Evolutionary conservation across 306 rosid genomes (phyloP).

Genomic region (Cucumis cinereus): DNA sequence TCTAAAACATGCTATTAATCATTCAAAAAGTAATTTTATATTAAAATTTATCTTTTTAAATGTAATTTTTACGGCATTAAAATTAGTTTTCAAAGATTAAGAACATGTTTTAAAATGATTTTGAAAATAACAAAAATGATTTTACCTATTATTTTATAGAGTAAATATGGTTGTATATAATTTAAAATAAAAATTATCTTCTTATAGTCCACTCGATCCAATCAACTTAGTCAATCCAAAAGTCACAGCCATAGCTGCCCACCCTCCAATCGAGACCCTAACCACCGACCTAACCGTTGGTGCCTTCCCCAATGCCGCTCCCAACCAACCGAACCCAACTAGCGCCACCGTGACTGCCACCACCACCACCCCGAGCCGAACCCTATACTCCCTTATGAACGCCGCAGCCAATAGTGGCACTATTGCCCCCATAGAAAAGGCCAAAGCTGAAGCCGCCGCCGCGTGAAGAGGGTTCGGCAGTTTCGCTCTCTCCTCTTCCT

Average conservation of each 20-base stretch:
- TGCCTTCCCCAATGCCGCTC: conserved; percentile 57
- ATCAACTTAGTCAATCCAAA: conserved; percentile 75
- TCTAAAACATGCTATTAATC: too few relatives aligned
- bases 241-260: conserved; percentile 82
- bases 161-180: not conserved
- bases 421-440: conserved; percentile 72
- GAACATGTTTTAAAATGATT: too few relatives aligned
- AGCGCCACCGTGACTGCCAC: conserved; percentile 55
- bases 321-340: conserved; percentile 62
- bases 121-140: too few relatives aligned
- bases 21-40: too few relatives aligned
- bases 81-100: too few relatives aligned
- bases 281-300: conserved; percentile 34
- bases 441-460: conserved; percentile 70
- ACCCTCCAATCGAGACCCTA: conserved; percentile 78
- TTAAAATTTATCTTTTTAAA: too few relatives aligned
- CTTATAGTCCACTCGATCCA: conserved; percentile 45
- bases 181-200: not conserved
- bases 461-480: conserved; percentile 87
- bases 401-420: conserved; percentile 79
- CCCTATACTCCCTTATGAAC: conserved; percentile 50
- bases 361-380: conserved; percentile 49
- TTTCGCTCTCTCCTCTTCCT: conserved; percentile 23
- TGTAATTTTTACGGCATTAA: too few relatives aligned
- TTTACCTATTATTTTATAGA: too few relatives aligned